Percentiles rank a stretch among this genome's conserved stretches.
Evolutionary conservation across 345 rosid species (phyloP).

Genomic region (Hibiscus trionum): DNA sequence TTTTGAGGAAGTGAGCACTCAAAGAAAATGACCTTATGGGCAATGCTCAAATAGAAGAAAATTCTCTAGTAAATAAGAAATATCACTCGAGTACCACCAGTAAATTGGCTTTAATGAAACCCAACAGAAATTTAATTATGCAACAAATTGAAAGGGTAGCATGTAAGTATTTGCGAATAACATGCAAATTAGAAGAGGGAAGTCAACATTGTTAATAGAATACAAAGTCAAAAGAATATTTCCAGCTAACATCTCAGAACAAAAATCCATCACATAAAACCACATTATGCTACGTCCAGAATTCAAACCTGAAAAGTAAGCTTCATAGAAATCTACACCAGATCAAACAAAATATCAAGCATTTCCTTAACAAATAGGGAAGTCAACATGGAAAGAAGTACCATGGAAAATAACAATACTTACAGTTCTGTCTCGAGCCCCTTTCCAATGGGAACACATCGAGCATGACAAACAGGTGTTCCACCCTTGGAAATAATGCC

Average conservation of each 20-base stretch:
- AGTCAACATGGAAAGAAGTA: background rate
- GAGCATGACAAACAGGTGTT: slow-evolving; percentile 67
- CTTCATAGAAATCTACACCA: background rate
- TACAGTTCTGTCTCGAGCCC: slow-evolving; percentile 52
- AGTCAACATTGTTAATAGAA: background rate
- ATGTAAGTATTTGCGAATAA: background rate
- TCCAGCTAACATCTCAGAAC: too few species aligned
- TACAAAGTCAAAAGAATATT: too few species aligned
- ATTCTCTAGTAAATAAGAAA: background rate
- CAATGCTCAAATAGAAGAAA: background rate
- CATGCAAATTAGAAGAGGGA: background rate
- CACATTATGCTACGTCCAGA: background rate
- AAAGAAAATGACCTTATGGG: background rate
- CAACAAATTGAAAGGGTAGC: background rate
- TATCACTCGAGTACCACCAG: background rate
- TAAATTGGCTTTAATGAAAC: background rate
- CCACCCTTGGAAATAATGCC: slow-evolving; percentile 76
- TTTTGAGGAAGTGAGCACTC: background rate
- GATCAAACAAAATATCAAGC: background rate
- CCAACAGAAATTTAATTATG: background rate
- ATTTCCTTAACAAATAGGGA: background rate
- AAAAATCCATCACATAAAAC: background rate
- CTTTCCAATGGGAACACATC: slow-evolving; percentile 57
- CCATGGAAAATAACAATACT: slow-evolving; percentile 21
- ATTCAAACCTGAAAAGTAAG: slow-evolving; percentile 5